Conservation (phyloP, 2,329 filamentous ascomycete species). For the Aspergillus ochraceoroseus region DNA sequence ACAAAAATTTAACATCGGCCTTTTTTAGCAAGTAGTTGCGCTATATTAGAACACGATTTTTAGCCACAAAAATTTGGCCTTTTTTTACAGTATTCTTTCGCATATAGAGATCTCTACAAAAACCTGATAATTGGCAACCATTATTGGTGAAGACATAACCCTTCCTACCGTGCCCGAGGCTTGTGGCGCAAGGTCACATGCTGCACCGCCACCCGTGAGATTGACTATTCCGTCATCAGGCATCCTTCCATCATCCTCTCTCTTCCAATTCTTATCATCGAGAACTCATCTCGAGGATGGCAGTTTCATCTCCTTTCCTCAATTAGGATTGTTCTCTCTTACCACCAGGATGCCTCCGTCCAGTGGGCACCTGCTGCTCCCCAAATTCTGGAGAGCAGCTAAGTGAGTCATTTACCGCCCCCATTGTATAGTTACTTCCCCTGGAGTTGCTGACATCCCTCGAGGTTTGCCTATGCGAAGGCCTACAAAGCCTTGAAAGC, state of each 20-base stretch:
- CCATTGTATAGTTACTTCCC: slow-evolving; percentile 4
- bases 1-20: too few relatives aligned
- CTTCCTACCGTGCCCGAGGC: slow-evolving; percentile 7
- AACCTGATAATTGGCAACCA: too few relatives aligned
- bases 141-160: slow-evolving; percentile 1
- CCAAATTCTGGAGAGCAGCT: slow-evolving; percentile 47
- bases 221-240: slow-evolving; percentile 24
- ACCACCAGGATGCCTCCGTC: slow-evolving; percentile 44
- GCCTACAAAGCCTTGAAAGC: slow-evolving; percentile 42
- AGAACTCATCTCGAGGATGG: slow-evolving; percentile 17
- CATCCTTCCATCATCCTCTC: slow-evolving; percentile 20
- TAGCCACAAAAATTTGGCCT: too few relatives aligned
- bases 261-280: slow-evolving; percentile 17
- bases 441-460: slow-evolving; percentile 22
- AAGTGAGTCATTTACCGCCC: slow-evolving; percentile 35
- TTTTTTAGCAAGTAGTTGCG: too few relatives aligned
- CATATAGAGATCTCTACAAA: too few relatives aligned
- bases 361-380: slow-evolving; percentile 48
- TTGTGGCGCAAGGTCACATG: slow-evolving; percentile 22
- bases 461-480: slow-evolving; percentile 48
- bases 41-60: too few relatives aligned
- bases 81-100: too few relatives aligned
- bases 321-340: slow-evolving; percentile 7
- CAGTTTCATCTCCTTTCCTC: slow-evolving; percentile 16
- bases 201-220: slow-evolving; percentile 23